A percentile compares a stretch with the other conserved stretches of the same genome.
These are phyloP conservation scores for Curvularia sp. DNA, from an alignment of 2,329 filamentous ascomycete species.

Conservation along the genomic window DNA sequence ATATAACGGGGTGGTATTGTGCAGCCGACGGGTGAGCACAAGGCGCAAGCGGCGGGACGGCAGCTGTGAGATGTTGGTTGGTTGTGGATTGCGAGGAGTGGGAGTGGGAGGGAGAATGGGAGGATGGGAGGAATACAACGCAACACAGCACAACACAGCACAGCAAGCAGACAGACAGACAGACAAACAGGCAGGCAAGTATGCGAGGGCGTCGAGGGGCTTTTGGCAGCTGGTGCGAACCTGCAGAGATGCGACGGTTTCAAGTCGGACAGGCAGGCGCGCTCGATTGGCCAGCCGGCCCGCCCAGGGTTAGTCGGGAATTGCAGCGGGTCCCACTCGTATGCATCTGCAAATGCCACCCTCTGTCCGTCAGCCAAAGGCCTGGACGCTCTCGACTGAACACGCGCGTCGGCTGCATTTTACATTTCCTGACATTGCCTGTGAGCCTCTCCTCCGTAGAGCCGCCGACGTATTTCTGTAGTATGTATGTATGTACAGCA, in stretches of 20 bases:
- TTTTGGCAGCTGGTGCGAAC: slow-evolving; percentile 23
- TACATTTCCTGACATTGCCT: no score
- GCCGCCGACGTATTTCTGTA: no score
- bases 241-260: slow-evolving; percentile 34
- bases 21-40: neutral
- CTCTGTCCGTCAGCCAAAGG: slow-evolving; percentile 33
- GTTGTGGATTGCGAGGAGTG: no score
- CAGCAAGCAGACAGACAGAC: slow-evolving; percentile 1
- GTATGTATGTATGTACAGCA: no score
- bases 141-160: neutral
- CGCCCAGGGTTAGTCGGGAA: slow-evolving; percentile 20
- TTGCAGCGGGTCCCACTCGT: slow-evolving; percentile 20
- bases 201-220: slow-evolving; percentile 28
- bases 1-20: slow-evolving; percentile 7
- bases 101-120: neutral
- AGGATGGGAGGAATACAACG: neutral
- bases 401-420: slow-evolving; percentile 27
- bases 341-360: slow-evolving; percentile 33
- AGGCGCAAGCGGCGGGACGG: neutral
- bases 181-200: slow-evolving; percentile 17
- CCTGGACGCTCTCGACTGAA: slow-evolving; percentile 15
- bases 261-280: slow-evolving; percentile 23
- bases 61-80: neutral
- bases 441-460: neutral
- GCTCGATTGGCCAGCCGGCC: slow-evolving; percentile 23